phyloP scores from a whole-genome alignment of 2,329 filamentous ascomycete species.

The Cercospora citrullina region DNA sequence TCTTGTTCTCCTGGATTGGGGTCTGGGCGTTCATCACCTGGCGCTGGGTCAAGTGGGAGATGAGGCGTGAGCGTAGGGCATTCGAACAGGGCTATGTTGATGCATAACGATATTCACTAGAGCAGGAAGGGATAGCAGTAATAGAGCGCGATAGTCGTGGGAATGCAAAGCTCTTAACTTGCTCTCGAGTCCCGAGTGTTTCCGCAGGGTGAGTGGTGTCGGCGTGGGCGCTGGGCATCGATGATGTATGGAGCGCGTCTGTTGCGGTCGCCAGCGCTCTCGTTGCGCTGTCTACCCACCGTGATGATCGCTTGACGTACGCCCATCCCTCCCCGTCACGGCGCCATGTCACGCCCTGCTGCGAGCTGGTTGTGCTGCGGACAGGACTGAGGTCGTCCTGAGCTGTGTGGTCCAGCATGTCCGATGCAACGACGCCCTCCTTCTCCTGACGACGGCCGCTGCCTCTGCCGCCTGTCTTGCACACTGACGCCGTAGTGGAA shows the following conservation, averaged over 20 bases:
- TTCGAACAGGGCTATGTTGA: constrained; percentile 33
- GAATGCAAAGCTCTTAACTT: neutral
- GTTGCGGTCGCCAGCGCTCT: neutral
- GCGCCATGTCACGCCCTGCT: neutral
- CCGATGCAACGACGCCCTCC: neutral
- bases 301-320: neutral
- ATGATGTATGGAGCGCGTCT: neutral
- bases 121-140: neutral
- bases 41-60: constrained; percentile 33
- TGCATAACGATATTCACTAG: constrained; percentile 12
- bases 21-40: constrained; percentile 30
- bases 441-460: neutral
- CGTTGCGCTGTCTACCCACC: neutral
- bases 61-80: constrained; percentile 33
- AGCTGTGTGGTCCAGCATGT: neutral
- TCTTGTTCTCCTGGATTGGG: constrained; percentile 35
- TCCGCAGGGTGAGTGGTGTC: neutral
- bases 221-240: neutral
- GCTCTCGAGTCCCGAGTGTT: neutral
- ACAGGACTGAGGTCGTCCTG: neutral
- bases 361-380: neutral
- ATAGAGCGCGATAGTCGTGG: neutral
- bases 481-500: neutral
- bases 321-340: neutral
- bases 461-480: neutral